A percentile compares a stretch with the other conserved stretches of the same genome.
Evolutionary conservation across 2,329 filamentous ascomycete genomes (phyloP).

Genomic region (Aspergillus thermomutatus): DNA sequence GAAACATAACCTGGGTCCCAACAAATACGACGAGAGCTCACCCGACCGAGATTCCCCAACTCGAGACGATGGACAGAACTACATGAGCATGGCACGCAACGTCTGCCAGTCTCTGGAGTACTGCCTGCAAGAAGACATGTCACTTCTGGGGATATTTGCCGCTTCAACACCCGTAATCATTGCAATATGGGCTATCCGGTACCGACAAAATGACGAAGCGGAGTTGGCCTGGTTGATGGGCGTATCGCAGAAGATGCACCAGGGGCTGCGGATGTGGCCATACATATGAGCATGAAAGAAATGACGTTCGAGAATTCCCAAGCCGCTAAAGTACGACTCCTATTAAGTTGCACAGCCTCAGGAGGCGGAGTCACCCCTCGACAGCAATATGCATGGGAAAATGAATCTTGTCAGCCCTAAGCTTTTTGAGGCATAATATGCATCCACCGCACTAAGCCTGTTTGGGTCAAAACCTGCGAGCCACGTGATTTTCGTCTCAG

Average conservation of each 20-base stretch:
- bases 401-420: neutral
- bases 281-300: neutral
- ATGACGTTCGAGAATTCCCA: neutral
- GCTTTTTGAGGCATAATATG: neutral
- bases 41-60: constrained; percentile 16
- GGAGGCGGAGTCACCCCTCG: neutral
- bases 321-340: neutral
- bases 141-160: constrained; percentile 6
- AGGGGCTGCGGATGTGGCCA: neutral
- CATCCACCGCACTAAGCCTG: neutral
- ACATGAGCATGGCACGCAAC: constrained; percentile 24
- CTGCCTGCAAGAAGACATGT: constrained; percentile 22
- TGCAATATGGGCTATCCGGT: neutral
- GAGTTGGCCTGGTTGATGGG: neutral
- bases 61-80: constrained; percentile 23
- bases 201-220: neutral
- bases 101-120: constrained; percentile 38
- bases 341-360: neutral
- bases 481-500: neutral
- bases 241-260: neutral
- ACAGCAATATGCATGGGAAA: no score
- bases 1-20: neutral
- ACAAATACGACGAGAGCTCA: neutral
- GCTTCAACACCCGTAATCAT: neutral
- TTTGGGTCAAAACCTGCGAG: neutral